A percentile compares a stretch with the other conserved stretches of the same genome.
These are phyloP conservation scores for Malbranchea zuffiana DNA, from an alignment of 2,329 filamentous ascomycete species.

Conservation along the genomic window DNA sequence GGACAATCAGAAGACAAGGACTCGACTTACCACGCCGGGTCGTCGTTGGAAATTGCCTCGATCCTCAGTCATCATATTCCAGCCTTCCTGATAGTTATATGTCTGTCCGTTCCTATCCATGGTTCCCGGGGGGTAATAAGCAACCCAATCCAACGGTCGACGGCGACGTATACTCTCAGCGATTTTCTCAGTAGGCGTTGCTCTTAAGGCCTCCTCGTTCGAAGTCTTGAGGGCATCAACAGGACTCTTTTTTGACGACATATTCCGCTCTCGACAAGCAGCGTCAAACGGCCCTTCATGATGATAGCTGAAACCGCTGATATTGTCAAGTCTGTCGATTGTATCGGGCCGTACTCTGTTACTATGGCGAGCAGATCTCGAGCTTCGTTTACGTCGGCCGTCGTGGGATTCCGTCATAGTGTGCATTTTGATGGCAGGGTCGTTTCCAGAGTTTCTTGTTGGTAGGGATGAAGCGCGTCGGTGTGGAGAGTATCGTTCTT, in stretches of 20 bases:
- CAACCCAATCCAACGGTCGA: slow-evolving; percentile 70
- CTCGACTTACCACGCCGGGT: slow-evolving; percentile 60
- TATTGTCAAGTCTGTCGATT: slow-evolving; percentile 68
- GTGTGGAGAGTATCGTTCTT: too few species aligned
- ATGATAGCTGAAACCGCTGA: slow-evolving; percentile 60
- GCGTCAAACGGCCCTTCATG: slow-evolving; percentile 88
- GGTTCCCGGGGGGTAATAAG: slow-evolving; percentile 62
- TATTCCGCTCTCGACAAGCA: slow-evolving; percentile 63
- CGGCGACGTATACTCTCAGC: slow-evolving; percentile 61
- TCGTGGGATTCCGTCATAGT: too few species aligned
- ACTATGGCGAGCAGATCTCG: too few species aligned
- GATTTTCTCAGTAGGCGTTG: slow-evolving; percentile 70
- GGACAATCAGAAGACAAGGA: too few species aligned
- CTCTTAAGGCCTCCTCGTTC: slow-evolving; percentile 66
- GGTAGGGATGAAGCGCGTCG: too few species aligned
- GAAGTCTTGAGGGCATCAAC: slow-evolving; percentile 63
- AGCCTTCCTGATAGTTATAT: slow-evolving; percentile 75
- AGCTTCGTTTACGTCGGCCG: too few species aligned
- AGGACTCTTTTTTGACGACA: slow-evolving; percentile 51
- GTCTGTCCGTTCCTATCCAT: slow-evolving; percentile 56
- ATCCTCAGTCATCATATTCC: slow-evolving; percentile 67
- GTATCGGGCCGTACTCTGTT: slow-evolving; percentile 52
- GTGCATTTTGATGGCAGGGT: too few species aligned
- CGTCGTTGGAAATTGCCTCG: slow-evolving; percentile 60
- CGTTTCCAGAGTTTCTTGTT: too few species aligned